Conservation (phyloP, 306 rosid species). For the Quercus wislizeni region DNA sequence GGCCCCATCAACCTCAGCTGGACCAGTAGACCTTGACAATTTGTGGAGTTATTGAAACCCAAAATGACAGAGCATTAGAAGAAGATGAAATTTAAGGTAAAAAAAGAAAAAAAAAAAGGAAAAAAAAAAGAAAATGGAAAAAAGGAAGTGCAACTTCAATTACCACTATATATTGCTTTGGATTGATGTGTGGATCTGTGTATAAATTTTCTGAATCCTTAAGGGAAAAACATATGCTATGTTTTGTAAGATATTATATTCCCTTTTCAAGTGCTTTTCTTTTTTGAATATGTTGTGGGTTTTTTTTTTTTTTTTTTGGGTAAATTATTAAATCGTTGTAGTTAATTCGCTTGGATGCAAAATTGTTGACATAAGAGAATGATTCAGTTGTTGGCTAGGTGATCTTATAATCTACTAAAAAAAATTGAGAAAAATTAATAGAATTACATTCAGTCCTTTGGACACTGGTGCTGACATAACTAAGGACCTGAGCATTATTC, state of each 20-base stretch:
- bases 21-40: slow-evolving; percentile 32
- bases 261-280: slow-evolving; percentile 18
- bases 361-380: slow-evolving; percentile 31
- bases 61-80: background rate
- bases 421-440: background rate
- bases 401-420: slow-evolving; percentile 32
- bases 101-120: background rate
- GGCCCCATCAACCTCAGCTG: slow-evolving; percentile 37
- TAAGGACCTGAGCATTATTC: slow-evolving; percentile 25
- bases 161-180: slow-evolving; percentile 7
- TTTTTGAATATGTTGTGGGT: slow-evolving; percentile 9
- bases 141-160: background rate
- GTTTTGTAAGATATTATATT: slow-evolving; percentile 39
- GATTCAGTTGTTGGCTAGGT: slow-evolving; percentile 40
- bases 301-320: background rate
- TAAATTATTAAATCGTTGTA: slow-evolving; percentile 9
- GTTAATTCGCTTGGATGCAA: slow-evolving; percentile 30
- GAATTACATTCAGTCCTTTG: slow-evolving; percentile 8
- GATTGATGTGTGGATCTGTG: slow-evolving; percentile 29
- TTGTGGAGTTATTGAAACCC: slow-evolving; percentile 58
- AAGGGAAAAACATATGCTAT: slow-evolving; percentile 31
- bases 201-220: slow-evolving; percentile 26
- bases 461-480: slow-evolving; percentile 1
- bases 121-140: background rate
- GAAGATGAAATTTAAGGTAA: background rate